A percentile compares a stretch with the other conserved stretches of the same genome.
Evolutionary conservation across 2,329 filamentous ascomycete genomes (phyloP).

Genomic region (Fusarium algeriense): DNA sequence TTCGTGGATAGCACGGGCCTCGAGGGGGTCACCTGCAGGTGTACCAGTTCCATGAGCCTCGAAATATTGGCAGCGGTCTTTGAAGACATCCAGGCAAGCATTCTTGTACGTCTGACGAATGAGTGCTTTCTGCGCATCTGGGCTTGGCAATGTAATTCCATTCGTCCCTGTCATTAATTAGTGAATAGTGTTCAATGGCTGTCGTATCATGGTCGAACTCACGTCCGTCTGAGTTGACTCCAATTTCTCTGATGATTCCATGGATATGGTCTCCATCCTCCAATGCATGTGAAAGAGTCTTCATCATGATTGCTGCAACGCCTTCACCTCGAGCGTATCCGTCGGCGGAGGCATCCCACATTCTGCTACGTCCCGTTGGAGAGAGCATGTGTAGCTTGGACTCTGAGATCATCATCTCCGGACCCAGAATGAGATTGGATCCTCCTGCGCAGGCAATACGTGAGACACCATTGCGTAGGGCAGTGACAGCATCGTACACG

Average conservation of each 20-base stretch:
- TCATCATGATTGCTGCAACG: constrained; percentile 2
- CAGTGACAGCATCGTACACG: background rate
- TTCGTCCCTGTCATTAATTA: background rate
- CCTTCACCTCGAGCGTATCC: constrained; percentile 5
- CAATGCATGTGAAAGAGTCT: background rate
- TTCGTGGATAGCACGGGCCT: background rate
- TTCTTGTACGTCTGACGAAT: constrained; percentile 1
- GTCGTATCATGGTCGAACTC: background rate
- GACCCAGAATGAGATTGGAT: background rate
- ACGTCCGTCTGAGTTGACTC: constrained; percentile 7
- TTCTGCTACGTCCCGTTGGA: background rate
- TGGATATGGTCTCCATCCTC: background rate
- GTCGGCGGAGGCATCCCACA: constrained; percentile 3
- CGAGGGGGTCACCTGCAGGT: constrained; percentile 4
- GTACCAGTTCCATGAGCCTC: constrained; percentile 4
- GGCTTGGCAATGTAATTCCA: background rate
- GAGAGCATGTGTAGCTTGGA: constrained; percentile 9
- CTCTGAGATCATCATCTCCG: constrained; percentile 11
- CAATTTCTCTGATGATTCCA: background rate
- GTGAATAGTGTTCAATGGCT: too few relatives aligned
- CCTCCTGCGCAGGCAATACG: background rate
- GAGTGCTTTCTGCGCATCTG: background rate
- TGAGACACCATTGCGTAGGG: background rate
- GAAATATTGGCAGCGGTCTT: constrained; percentile 4
- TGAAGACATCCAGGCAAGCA: background rate